Evolutionary conservation across 495 filamentous ascomycete genomes (phyloP), one percentile per base, ranked within the genome.

Genomic region (Talaromyces stipitatus): DNA sequence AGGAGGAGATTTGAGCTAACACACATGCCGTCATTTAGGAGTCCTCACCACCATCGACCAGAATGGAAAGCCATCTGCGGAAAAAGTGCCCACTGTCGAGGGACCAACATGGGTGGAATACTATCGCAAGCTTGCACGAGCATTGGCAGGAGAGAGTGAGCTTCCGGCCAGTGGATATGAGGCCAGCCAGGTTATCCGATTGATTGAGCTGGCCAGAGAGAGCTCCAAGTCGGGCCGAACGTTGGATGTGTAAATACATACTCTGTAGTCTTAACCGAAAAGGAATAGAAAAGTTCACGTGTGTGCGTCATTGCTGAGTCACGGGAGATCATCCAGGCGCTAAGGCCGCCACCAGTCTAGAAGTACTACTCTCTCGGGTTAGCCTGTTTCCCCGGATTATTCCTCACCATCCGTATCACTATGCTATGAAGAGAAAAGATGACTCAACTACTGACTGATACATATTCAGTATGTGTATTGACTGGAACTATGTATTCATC

Each of bases 41-140:
- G 66, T 64, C 29, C 61, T 81, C 41, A 80, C 76, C 28, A 77
- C 72, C 16, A 65, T 79, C 41, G 23, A 26, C 11, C 58, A 77
- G 55, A 55, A 72, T 41, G 72, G 70, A 43, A 72, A 73, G 47
- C 66, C 67, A 29, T 66, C 72, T 52, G 71, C 66, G 55, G 71
- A 82, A 54, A 62, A 72, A 1, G 75, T 71, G 24, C 82, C 82
- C 14, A 91, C 84, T 12, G 76, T 87, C 0, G 75, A 84, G 64
- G 86, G 88, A 2, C 77, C 80, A 38, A 91, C 88, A 8, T 95
- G 90, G 68, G 70, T 74, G 7, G 82, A 82, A 67, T 85, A 90
- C 64, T 96, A 92, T 72, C 75, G 78, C 57, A 73, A 82, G 59
- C 78, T 94, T 61, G 87, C 78, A 1, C 75, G 83, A 41, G 86